Base-by-base conservation (phyloP, 2,329 filamentous ascomycete species). In the Drechslera avenae region DNA sequence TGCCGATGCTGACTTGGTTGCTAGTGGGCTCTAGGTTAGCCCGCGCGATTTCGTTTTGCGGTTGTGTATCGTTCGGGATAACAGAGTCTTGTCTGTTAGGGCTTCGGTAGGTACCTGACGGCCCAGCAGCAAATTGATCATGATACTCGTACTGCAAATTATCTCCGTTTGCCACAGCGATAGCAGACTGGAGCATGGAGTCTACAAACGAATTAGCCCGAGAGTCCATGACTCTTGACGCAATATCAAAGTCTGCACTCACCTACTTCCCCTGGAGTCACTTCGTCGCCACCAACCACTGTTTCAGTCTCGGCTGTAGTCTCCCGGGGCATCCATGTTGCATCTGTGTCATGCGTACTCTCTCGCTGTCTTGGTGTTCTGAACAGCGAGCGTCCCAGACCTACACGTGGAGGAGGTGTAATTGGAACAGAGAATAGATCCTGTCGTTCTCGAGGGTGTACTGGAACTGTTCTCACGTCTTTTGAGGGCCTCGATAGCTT, bases 51-150 rank as follows among this genome's bases (percentile, higher is more conserved):
- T 35, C 18, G 12, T 39, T 16, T 2, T 31, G 35, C 5, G 34
- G 16, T 34, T 51, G 53, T 16, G 46, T 44, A 5, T 46, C 48
- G 12, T 16, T 28, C 14, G 54, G 40, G 6, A 57, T 53, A 23
- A 55, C 54, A 0, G 54, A 57, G 18, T 59, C 54, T 18, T 49
- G 51, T 33, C 45, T 44, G 10, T 30, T 33, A 16, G 46, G 40
- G 8, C 53, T 41, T 17, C 17, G 39, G 9, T 57, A 48, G 28
- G 51, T 55, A n/a, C 54, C 57, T 6, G 45, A 57, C n/a, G 57
- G 54, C 6, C 54, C 57, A 16, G 51, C 50, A 31, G 19, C 40
- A 18, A 35, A 13, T 13, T 41, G 10, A 10, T 44, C 13, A 2
- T 43, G 33, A 33, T 43, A 37, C 14, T 17, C 35, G 18, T 40